A percentile compares a stretch with the other conserved stretches of the same genome.
phyloP scores from a whole-genome alignment of 495 filamentous ascomycete species.

The Podospora tetraspora region DNA sequence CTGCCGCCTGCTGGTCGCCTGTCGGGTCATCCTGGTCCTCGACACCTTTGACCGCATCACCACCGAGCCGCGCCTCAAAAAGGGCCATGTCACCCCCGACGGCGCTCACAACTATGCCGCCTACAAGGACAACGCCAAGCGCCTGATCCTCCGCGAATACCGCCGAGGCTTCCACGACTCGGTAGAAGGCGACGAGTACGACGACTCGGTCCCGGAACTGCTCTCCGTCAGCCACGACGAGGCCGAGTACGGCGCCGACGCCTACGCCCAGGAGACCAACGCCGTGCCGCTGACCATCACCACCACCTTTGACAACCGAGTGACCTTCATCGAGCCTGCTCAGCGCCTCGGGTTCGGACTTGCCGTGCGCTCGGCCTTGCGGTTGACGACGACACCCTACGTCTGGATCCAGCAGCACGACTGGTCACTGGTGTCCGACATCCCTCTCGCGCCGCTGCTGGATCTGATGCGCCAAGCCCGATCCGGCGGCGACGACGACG shows the following conservation, averaged over 20 bases:
- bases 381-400: conserved; percentile 38
- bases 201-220: conserved; percentile 11
- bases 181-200: neutral
- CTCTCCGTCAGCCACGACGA: conserved; percentile 18
- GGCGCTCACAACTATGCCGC: conserved; percentile 30
- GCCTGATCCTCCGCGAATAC: conserved; percentile 33
- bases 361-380: conserved; percentile 40
- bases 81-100: conserved; percentile 40
- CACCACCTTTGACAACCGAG: conserved; percentile 28
- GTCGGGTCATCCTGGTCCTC: conserved; percentile 39
- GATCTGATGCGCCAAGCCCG: conserved; percentile 35
- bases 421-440: conserved; percentile 38
- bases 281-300: conserved; percentile 32
- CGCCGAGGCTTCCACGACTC: neutral
- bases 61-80: conserved; percentile 37
- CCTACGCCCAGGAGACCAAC: conserved; percentile 29
- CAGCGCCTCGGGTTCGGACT: conserved; percentile 43
- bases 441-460: conserved; percentile 35
- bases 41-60: conserved; percentile 43
- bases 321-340: conserved; percentile 40
- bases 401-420: conserved; percentile 50
- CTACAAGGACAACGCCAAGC: conserved; percentile 41
- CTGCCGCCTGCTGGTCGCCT: conserved; percentile 30
- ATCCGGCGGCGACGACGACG: conserved; percentile 1
- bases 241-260: conserved; percentile 40